Base-by-base conservation (phyloP, 805 yeast species). In the Ogataea paraovalis region DNA sequence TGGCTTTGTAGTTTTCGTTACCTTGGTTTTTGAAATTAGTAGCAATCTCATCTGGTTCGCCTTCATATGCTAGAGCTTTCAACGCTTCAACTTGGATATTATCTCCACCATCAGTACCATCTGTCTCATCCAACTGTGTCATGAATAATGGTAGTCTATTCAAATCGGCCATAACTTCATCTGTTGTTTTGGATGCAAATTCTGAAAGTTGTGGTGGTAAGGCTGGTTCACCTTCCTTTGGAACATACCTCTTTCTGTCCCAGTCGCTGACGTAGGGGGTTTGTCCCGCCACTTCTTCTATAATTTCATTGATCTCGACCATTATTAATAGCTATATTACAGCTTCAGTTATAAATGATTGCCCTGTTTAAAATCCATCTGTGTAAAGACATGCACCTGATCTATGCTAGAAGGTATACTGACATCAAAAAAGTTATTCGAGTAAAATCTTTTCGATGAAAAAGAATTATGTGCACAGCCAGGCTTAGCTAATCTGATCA, bases 11-110 rank as follows among this genome's bases (percentile, higher is more conserved):
- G 49, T 87, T 78, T 14, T 89, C 97, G 64, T 95, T 94, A 5
- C 99, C 99, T 62, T 92, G 97, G 51, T 79, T 83, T 53, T 90
- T 89, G 71, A 91, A 94, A 60, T 90, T 91, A 21, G 79, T 74
- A 3, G 97, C 97, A 32, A 90, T 73, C 60, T 94, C 99, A 58
- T 85, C 83, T 0, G 97, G 97, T 53, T 89, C 96, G 40, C 98
- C 99, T 43, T 94, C 99, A 61, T 88, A 90, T 0, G 95, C 96
- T 56, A 94, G 71, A 4, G 96, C 92, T 61, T 84, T 85, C 48
- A 94, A 73, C 0, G 99, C 99, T 61, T 92, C 98, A 16, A 94
- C 68, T 44, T 80, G 83, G 4, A 73, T 61, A 59, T 87, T 61
- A 59, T 87, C 87, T 39, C 82, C 85, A 28, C 90, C 92, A 41